Evolutionary conservation across 495 filamentous ascomycete species (phyloP).

Genomic region (Penicillium lividum): DNA sequence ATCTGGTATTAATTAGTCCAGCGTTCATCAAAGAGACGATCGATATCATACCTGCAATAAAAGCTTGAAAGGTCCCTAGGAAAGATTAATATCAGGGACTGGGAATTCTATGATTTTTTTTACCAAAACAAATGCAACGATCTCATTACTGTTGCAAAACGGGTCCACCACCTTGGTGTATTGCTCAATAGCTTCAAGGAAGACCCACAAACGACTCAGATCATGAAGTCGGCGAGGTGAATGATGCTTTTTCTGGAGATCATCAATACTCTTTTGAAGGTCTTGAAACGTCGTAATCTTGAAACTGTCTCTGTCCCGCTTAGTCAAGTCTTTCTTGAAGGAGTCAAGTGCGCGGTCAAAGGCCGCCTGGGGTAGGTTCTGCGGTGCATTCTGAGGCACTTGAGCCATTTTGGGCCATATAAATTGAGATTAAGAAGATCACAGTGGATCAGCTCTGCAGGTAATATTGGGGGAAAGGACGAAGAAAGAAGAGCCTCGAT

Average conservation of each 20-base stretch:
- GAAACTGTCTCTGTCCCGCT: conserved; percentile 1
- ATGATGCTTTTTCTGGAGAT: background rate
- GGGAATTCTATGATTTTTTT: background rate
- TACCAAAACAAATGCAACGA: conserved; percentile 7
- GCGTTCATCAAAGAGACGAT: too few species aligned
- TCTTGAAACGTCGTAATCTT: conserved; percentile 1
- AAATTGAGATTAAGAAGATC: background rate
- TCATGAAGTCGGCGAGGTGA: background rate
- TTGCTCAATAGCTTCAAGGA: conserved; percentile 8
- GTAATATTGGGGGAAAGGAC: too few species aligned
- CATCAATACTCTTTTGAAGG: background rate
- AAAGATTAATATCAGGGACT: background rate
- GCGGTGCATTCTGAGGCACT: background rate
- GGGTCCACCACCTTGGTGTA: conserved; percentile 5
- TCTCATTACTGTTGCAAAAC: conserved; percentile 11
- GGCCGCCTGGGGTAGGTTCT: background rate
- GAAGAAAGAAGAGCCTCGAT: too few species aligned
- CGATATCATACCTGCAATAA: background rate
- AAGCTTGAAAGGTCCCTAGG: background rate
- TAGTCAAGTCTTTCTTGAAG: conserved; percentile 3
- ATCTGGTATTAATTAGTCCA: background rate
- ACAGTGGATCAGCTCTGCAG: too few species aligned
- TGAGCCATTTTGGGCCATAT: background rate
- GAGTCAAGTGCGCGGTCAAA: background rate
- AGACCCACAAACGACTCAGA: background rate